Conservation (phyloP, 768 basidiomycete species). For the Agrocybe pediades region DNA sequence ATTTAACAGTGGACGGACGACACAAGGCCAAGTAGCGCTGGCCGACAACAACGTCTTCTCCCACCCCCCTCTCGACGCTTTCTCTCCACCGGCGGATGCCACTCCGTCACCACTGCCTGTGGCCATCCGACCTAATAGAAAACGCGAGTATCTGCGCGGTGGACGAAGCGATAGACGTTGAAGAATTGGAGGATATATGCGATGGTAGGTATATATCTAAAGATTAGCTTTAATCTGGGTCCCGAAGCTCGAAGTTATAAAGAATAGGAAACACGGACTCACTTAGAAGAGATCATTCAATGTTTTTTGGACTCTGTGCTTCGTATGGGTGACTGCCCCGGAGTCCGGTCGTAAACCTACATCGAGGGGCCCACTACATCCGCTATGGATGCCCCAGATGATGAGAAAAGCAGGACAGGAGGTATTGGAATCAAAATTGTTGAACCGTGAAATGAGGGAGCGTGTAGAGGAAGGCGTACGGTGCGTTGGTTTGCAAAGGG, state of each 20-base stretch:
- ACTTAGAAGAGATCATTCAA: constrained; percentile 66
- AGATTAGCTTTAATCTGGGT: constrained; percentile 57
- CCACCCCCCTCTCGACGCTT: constrained; percentile 70
- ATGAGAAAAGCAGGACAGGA: constrained; percentile 64
- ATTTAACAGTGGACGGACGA: constrained; percentile 48
- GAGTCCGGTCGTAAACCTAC: constrained; percentile 60
- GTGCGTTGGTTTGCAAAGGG: constrained; percentile 59
- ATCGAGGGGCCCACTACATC: constrained; percentile 76
- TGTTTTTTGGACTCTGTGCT: constrained; percentile 56
- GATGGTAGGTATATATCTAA: constrained; percentile 74
- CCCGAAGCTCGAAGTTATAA: constrained; percentile 3
- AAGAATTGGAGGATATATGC: constrained; percentile 17
- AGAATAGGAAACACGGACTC: constrained; percentile 9
- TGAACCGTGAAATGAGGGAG: constrained; percentile 54
- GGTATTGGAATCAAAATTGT: constrained; percentile 33
- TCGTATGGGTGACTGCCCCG: constrained; percentile 39
- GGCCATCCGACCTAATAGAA: constrained; percentile 47
- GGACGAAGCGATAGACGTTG: constrained; percentile 36
- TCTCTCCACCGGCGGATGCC: constrained; percentile 62
- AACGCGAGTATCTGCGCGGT: constrained; percentile 63
- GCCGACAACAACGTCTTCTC: constrained; percentile 55
- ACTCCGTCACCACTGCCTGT: constrained; percentile 57
- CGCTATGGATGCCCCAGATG: constrained; percentile 58
- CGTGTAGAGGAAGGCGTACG: constrained; percentile 62
- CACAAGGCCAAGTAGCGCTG: constrained; percentile 51